Base-by-base conservation (phyloP, 2,329 filamentous ascomycete genomes). In the Fulvia fulva region DNA sequence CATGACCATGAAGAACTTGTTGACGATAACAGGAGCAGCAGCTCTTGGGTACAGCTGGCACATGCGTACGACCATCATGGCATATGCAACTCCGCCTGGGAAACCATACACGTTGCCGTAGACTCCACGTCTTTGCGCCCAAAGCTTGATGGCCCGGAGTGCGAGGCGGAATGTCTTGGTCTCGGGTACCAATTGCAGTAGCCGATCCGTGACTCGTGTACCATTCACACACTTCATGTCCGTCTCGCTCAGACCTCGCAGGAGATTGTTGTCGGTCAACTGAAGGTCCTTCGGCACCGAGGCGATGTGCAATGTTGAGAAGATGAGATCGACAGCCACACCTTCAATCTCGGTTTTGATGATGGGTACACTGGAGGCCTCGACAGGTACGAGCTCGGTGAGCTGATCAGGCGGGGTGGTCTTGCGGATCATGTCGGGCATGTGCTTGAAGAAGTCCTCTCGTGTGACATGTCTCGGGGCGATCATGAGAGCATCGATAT, bases 41-140 rank as follows among this genome's bases (percentile, higher is more conserved):
- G 94, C 94, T 71, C 91, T 91, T 14, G 94, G 94, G 69, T 97
- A 99, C 16, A 99, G 83, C 74, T 99, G 94, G 74, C 94, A 97
- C 44, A 97, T 90, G 63, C 94, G 85, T 53, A 94, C 94, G 26
- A 97, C 92, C 70, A 99, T 83, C 89, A 99, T 97, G 12, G 93
- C 94, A 91, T 93, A 99, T 5, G 94, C 94, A 43, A 99, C 92
- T 76, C 94, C 94, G 67, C 94, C 94, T 1, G 94, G 94, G 66
- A 94, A 99, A 25, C 94, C 94, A 75, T 96, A 91, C 63, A 97
- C 92, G 69, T 97, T 97, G 63, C 91, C 91, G 71, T 97, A 97
- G 50, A 97, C 91, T 23, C 90, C 94, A 61, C 93, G 89, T 79
- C 82, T 86, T 71, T 96, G 90, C 9, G 94, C 92, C 94, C 94